phyloP scores from a whole-genome alignment of 345 rosid species.

The Eucalyptus tenuipes region DNA sequence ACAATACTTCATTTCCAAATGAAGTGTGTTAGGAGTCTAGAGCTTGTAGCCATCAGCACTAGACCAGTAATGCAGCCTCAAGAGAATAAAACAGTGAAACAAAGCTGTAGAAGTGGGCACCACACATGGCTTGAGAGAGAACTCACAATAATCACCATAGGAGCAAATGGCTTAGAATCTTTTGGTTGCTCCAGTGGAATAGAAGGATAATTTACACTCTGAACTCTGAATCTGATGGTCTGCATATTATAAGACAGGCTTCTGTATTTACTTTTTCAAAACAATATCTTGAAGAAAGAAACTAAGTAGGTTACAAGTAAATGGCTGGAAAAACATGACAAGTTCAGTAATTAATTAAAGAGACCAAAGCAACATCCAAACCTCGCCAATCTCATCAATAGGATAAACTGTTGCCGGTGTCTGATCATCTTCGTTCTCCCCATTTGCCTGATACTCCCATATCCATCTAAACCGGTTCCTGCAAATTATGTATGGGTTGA shows the following conservation, averaged over 20 bases:
- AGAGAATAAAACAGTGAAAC: background rate
- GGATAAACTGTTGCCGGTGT: background rate
- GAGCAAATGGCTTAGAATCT: constrained; percentile 68
- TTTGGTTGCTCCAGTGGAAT: constrained; percentile 55
- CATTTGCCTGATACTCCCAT: constrained; percentile 38
- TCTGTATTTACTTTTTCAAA: background rate
- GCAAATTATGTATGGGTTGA: background rate
- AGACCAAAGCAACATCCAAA: background rate
- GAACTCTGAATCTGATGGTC: constrained; percentile 60
- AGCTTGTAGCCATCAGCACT: background rate
- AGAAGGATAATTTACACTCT: constrained; percentile 40
- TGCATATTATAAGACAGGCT: constrained; percentile 10
- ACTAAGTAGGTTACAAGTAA: background rate
- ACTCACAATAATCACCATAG: constrained; percentile 82
- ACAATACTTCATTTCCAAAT: background rate
- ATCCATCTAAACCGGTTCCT: constrained; percentile 69
- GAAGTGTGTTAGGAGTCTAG: background rate
- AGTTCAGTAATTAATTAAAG: background rate
- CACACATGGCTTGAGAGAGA: background rate
- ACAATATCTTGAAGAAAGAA: background rate
- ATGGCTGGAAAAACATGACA: background rate
- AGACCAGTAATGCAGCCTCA: background rate
- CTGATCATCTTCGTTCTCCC: background rate
- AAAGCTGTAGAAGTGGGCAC: background rate
- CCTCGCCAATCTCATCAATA: constrained; percentile 61